Evolutionary conservation across 2,329 filamentous ascomycete species (phyloP), one percentile per base, ranked within the genome.

Genomic region (Lachnum nothofagi): DNA sequence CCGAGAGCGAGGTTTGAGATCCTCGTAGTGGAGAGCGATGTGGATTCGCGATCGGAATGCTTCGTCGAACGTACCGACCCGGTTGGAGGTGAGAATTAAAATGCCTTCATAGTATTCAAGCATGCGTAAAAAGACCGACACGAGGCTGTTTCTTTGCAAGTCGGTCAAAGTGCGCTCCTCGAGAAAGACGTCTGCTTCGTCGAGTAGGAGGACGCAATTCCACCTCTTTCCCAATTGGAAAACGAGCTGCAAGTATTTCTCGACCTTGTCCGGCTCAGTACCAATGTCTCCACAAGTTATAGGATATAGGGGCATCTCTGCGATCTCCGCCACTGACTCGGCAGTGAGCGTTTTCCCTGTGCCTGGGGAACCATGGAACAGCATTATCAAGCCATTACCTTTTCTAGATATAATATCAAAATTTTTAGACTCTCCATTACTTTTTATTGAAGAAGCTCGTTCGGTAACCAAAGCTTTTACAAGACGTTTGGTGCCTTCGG

Each of bases 101-200:
- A 95, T 94, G 3, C 90, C 90, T 63, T 94, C 87, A 70, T 94
- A 95, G 66, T 95, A 95, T 67, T 96, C 91, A 0, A 95, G 74
- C 48, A 91, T 76, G 0, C 89, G 82, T 2, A 95, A 72, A 73
- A 95, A 95, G 60, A 95, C 88, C 65, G 83, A 88, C 44, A 95
- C 90, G 1, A 93, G 79, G 0, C 86, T 85, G 59, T 95, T 95
- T 50, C 89, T 83, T 63, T 90, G 85, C 44, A 94, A 84, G 60
- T 95, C 88, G 55, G 88, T 83, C 61, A 89, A 83, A 41, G 88
- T 86, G 1, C 89, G 82, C 66, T 88, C 86, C 71, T 94, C 87
- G 8, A 95, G 72, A 69, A 91, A 91, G 4, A 90, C 85, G 59
- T 91, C 87, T 1, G 86, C 88, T 68, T 95, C 90, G 60, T 95